Base-by-base conservation (phyloP, 257 asterid species). In the Eucommia ulmoides region DNA sequence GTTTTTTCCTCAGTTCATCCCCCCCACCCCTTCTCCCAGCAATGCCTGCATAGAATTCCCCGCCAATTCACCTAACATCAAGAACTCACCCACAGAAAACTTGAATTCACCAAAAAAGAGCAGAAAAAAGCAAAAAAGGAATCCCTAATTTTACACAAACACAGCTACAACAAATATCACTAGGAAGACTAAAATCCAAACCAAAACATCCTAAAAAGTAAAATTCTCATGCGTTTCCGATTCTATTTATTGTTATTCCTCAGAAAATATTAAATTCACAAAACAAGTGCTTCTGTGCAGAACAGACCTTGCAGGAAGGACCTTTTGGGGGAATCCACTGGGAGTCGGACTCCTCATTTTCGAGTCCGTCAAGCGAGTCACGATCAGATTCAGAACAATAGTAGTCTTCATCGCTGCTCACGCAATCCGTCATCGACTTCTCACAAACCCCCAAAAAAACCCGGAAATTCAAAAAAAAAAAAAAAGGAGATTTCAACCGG, bases 251-350 rank as follows among this genome's bases (percentile, higher is more conserved):
- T n/a, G n/a, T n/a, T n/a, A n/a, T n/a, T n/a, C n/a, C n/a, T n/a
- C n/a, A n/a, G n/a, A n/a, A n/a, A n/a, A n/a, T n/a, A n/a, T n/a
- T n/a, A n/a, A n/a, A n/a, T n/a, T n/a, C n/a, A n/a, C n/a, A n/a
- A n/a, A n/a, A n/a, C n/a, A n/a, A n/a, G n/a, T n/a, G 16, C 16
- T 19, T 19, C 12, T 2, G 6, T 4, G 15, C 44, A 18, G 2
- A 2, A 4, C 59, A 42, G 52, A 91, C 99, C 96, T 81, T 81
- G 35, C 76, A 67, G 45, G 82, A 77, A 57, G 85, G 65, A 61
- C 75, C 49, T 61, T 69, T 81, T 16, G 68, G 56, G 48, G 72
- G 62, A 60, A 46, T 67, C 78, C 76, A 74, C 54, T 23, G 68
- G 14, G 58, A 45, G 61, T 74, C 77, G 18, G 74, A 38, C 59